A percentile compares a stretch with the other conserved stretches of the same genome.
phyloP scores from a whole-genome alignment of 176 grass and related monocot species.

The Oryza longistaminata region DNA sequence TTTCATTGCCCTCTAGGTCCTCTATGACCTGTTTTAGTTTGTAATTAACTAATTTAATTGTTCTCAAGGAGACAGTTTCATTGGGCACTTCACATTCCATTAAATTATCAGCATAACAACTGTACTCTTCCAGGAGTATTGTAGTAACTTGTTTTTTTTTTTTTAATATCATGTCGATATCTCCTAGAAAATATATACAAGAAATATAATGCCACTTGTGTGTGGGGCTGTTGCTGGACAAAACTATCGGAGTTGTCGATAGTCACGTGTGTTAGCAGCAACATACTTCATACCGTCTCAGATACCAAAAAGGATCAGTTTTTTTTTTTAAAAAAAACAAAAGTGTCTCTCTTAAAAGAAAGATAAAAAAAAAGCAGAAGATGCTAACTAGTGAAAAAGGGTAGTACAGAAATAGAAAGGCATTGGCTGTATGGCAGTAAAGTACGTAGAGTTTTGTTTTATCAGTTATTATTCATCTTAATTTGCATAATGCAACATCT shows the following conservation, averaged over 20 bases:
- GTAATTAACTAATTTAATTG: background rate
- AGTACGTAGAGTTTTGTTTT: no score
- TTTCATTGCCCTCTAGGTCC: background rate
- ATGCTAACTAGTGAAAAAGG: no score
- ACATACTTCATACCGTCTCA: slow-evolving; percentile 19
- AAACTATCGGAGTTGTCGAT: background rate
- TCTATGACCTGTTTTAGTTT: background rate
- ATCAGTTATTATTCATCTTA: no score
- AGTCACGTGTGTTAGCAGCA: slow-evolving; percentile 16
- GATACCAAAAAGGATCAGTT: background rate
- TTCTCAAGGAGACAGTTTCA: slow-evolving; percentile 6
- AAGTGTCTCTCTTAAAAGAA: background rate
- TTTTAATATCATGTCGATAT: background rate
- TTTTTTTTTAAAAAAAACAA: background rate
- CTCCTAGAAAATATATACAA: background rate
- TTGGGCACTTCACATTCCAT: slow-evolving; percentile 19
- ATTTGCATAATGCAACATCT: no score
- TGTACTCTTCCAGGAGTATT: background rate
- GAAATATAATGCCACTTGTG: slow-evolving; percentile 11
- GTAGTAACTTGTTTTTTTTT: background rate
- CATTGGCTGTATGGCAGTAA: no score
- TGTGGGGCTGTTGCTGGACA: slow-evolving; percentile 10
- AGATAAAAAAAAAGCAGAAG: no score
- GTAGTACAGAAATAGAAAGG: no score
- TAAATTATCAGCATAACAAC: slow-evolving; percentile 20